Base-by-base conservation (phyloP, 1,284 basidiomycete species). In the Marasmius tenuissimus region DNA sequence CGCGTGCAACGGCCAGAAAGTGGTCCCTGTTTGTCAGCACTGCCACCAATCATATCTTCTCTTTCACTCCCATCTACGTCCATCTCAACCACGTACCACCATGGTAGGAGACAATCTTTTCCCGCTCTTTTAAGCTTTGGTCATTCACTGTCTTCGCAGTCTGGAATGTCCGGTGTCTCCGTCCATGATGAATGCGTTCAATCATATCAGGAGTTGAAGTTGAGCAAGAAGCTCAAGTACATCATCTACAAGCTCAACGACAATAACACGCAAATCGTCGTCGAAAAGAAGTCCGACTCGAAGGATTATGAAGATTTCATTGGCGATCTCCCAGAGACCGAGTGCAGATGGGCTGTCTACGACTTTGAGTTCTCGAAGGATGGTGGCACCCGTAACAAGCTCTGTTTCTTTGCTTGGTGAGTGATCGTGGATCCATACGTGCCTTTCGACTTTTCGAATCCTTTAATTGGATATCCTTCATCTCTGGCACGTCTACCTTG, bases 301-400 rank as follows among this genome's bases (percentile, higher is more conserved):
- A 3, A 42, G 0, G 67, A 86, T 62, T 98, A 94, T 76, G 92
- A 96, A 3, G 80, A 84, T 1, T 98, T 99, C 75, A 59, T 96
- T 61, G 72, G 60, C 0, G 85, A 92, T 70, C 82, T 99, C 53
- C 95, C 96, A 1, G 85, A 88, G 72, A 68, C 70, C 20, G 86
- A 93, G 70, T 94, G 92, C 74, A 82, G 92, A 76, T 99, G 91
- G 87, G 96, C 92, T 37, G 86, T 98, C 52, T 98, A 96, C 76
- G 96, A 98, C 77, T 91, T 97, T 66, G 89, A 94, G 73, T 98
- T 84, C 72, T 86, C 92, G 79, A 85, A 85, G 75, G 88, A 87
- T 65, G 93, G 82, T 65, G 93, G 92, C 63, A 90, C 86, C 78
- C 85, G 96, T 76, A 97, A 92, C 85, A 98, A 98, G 85, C 85